Evolutionary conservation across 805 yeast genomes (phyloP), one percentile per base, ranked within the genome.

Genomic region (Kregervanrija fluxuum): DNA sequence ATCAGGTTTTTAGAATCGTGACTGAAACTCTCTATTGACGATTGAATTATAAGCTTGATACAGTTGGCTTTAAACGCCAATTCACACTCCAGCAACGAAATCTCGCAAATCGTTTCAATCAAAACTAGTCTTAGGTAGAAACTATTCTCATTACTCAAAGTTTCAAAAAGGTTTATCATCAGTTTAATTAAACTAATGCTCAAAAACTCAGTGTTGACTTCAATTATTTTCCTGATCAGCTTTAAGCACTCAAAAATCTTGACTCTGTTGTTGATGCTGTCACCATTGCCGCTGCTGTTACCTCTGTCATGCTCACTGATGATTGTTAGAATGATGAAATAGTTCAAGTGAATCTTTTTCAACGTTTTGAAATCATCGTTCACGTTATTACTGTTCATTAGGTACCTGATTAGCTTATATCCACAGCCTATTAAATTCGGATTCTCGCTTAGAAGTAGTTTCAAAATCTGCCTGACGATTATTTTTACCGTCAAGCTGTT

Each of bases 391-490:
- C 85, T 67, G 50, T 83, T 74, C 13, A 96, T 67, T 16, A 88
- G 72, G 1, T 88, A 71, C 41, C 95, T 22, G 6, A 22, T 22
- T 22, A 22, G 28, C 6, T 22, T 69, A 60, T 80, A 88, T 0
- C 90, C 95, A 2, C 88, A 74, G 0, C 90, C 84, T 8, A 82
- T 71, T 1, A 86, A 82, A 46, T 78, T 80, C 30, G 68, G 69
- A 53, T 77, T 79, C 28, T 77, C 66, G 37, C 48, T 50, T 38
- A 56, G 38, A 15, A 90, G 61, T 57, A 88, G 67, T 15, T 73
- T 71, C 53, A 80, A 85, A 10, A 90, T 69, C 39, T 49, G 50
- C 12, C 9, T 33, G 14, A n/a, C 9, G 35, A 14, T 33, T 33
- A 33, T 33, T 5, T 14, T 33, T 4, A n/a, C 9, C 8, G 14